phyloP scores from a whole-genome alignment of 1,284 basidiomycete species.

The Anthracocystis walkeri region DNA sequence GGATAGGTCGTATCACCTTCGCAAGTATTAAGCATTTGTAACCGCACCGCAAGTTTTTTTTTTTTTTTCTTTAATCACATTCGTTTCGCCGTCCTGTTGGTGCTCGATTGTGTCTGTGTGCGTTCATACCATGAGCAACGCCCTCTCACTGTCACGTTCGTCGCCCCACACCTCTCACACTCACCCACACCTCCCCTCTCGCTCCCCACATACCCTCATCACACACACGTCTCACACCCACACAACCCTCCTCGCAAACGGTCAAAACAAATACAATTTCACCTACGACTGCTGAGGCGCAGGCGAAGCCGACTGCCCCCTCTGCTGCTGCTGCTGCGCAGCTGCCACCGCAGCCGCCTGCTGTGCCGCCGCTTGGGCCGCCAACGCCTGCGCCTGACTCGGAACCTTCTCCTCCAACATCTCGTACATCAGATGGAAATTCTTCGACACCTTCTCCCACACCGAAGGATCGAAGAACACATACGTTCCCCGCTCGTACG shows the following conservation, averaged over 20 bases:
- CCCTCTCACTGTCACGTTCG: background rate
- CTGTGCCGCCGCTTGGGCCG: slow-evolving; percentile 48
- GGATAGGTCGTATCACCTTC: slow-evolving; percentile 16
- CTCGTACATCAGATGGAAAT: slow-evolving; percentile 85
- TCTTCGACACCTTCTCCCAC: slow-evolving; percentile 80
- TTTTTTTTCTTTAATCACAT: background rate
- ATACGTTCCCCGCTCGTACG: slow-evolving; percentile 88
- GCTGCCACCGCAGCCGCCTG: slow-evolving; percentile 36
- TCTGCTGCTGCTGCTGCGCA: slow-evolving; percentile 28
- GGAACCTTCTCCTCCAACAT: slow-evolving; percentile 84
- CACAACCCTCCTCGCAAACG: background rate
- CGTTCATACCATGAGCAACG: no score
- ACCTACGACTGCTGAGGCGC: slow-evolving; percentile 1
- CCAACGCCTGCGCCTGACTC: slow-evolving; percentile 45
- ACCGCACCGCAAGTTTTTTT: no score
- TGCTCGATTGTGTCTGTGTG: no score
- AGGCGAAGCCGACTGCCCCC: slow-evolving; percentile 12
- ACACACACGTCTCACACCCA: background rate
- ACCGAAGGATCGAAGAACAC: slow-evolving; percentile 91
- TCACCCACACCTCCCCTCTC: background rate
- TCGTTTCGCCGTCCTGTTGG: background rate
- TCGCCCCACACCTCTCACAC: background rate
- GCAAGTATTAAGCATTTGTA: slow-evolving; percentile 2
- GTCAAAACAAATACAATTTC: slow-evolving; percentile 3
- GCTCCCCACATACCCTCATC: background rate